phyloP scores from a whole-genome alignment of 352 stramenopile genomes.

The Phytopythium sindhum region DNA sequence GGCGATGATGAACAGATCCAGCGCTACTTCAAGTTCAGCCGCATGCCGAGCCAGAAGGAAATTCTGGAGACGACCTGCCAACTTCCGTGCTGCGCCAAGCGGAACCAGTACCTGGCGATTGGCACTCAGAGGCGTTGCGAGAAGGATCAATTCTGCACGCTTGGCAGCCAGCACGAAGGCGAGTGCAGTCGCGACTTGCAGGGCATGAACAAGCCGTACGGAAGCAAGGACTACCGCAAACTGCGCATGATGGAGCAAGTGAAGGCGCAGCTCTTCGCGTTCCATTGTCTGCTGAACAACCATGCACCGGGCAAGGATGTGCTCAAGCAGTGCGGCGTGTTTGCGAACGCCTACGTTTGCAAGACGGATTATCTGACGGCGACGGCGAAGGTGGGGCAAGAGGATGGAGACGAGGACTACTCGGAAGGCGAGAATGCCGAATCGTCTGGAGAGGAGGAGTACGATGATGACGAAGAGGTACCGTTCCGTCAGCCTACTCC shows the following conservation, averaged over 20 bases:
- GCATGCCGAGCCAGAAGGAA: slow-evolving; percentile 78
- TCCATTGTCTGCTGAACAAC: slow-evolving; percentile 87
- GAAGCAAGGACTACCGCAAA: slow-evolving; percentile 55
- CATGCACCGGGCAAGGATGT: slow-evolving; percentile 83
- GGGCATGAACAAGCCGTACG: slow-evolving; percentile 60
- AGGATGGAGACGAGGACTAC: slow-evolving; percentile 73
- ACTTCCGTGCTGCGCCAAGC: slow-evolving; percentile 77
- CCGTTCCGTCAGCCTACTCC: slow-evolving; percentile 29
- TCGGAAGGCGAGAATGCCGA: slow-evolving; percentile 65
- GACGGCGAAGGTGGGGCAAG: slow-evolving; percentile 35
- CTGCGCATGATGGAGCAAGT: slow-evolving; percentile 85
- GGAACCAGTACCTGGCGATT: slow-evolving; percentile 61
- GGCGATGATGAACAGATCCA: slow-evolving; percentile 87
- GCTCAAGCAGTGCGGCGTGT: slow-evolving; percentile 83
- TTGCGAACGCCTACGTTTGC: slow-evolving; percentile 76
- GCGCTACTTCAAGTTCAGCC: slow-evolving; percentile 87
- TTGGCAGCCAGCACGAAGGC: slow-evolving; percentile 64
- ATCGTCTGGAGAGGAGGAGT: slow-evolving; percentile 63
- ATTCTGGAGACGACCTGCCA: slow-evolving; percentile 82
- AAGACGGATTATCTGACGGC: slow-evolving; percentile 59
- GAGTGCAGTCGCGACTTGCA: slow-evolving; percentile 81
- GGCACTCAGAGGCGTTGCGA: slow-evolving; percentile 46
- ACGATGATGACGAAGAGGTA: slow-evolving; percentile 55
- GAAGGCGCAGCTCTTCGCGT: slow-evolving; percentile 85
- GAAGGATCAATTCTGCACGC: slow-evolving; percentile 84